phyloP scores from a whole-genome alignment of 305 asterid species.

The Fraxinus velutina region DNA sequence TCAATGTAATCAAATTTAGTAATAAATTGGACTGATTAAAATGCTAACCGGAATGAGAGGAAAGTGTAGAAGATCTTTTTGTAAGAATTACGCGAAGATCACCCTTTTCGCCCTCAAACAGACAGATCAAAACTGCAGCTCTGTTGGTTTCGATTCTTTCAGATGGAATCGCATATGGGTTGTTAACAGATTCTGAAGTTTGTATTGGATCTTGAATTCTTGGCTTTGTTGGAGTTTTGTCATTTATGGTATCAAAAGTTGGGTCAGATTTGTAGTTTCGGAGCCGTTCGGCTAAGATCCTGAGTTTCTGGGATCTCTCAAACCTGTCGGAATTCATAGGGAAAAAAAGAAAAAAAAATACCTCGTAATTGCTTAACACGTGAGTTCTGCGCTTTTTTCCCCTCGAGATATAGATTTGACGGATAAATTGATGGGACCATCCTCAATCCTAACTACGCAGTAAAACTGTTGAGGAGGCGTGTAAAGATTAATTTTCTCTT shows the following conservation, averaged over 20 bases:
- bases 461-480: not conserved
- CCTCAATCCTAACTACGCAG: not conserved
- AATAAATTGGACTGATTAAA: not conserved
- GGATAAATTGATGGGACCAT: not conserved
- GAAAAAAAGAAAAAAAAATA: not conserved
- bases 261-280: constrained; percentile 31
- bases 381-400: not conserved
- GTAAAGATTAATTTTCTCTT: not conserved
- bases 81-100: constrained; percentile 73
- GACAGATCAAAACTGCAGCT: constrained; percentile 72
- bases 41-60: constrained; percentile 61
- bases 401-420: not conserved
- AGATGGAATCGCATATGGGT: constrained; percentile 9
- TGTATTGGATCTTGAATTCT: constrained; percentile 5
- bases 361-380: not conserved
- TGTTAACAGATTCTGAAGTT: constrained; percentile 8
- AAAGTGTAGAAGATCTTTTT: constrained; percentile 59
- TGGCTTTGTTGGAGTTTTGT: not conserved
- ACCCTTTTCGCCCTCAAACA: constrained; percentile 53
- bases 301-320: constrained; percentile 36
- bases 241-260: not conserved
- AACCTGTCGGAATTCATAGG: constrained; percentile 28
- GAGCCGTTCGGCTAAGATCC: constrained; percentile 42
- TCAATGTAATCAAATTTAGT: not conserved
- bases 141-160: constrained; percentile 19